Evolutionary conservation across 106 monocot genomes (phyloP).

Genomic region (Ottelia alismoides): DNA sequence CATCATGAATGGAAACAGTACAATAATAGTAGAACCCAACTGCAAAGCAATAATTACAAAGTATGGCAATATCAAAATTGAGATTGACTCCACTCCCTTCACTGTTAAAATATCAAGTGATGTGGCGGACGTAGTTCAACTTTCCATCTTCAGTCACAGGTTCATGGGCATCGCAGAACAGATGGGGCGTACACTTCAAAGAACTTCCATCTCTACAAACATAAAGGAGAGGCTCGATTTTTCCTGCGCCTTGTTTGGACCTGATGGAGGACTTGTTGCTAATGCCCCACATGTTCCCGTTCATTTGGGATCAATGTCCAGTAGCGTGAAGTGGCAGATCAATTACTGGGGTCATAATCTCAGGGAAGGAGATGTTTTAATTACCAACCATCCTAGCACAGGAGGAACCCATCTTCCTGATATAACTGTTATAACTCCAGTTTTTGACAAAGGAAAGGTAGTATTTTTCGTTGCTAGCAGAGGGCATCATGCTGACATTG

Average conservation of each 20-base stretch:
- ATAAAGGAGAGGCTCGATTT: constrained; percentile 96
- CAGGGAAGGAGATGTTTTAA: constrained; percentile 78
- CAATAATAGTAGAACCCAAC: constrained; percentile 67
- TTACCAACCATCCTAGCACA: constrained; percentile 87
- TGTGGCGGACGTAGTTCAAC: constrained; percentile 80
- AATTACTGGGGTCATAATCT: constrained; percentile 71
- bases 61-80: constrained; percentile 80
- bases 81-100: constrained; percentile 26
- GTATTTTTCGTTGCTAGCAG: constrained; percentile 97
- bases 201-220: constrained; percentile 91
- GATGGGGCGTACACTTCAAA: constrained; percentile 95
- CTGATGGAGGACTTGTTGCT: constrained; percentile 92
- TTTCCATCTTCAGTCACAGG: constrained; percentile 92
- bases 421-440: constrained; percentile 92
- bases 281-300: constrained; percentile 98
- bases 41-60: constrained; percentile 76
- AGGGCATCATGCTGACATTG: constrained; percentile 97
- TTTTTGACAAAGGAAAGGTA: constrained; percentile 56
- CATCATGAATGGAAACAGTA: constrained; percentile 98
- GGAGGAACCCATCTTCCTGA: constrained; percentile 99
- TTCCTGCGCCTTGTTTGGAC: constrained; percentile 92
- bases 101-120: constrained; percentile 21
- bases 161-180: constrained; percentile 99
- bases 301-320: constrained; percentile 95
- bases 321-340: constrained; percentile 75